Evolutionary conservation across 2,329 filamentous ascomycete genomes (phyloP).

Genomic region (Alternaria arbusti): DNA sequence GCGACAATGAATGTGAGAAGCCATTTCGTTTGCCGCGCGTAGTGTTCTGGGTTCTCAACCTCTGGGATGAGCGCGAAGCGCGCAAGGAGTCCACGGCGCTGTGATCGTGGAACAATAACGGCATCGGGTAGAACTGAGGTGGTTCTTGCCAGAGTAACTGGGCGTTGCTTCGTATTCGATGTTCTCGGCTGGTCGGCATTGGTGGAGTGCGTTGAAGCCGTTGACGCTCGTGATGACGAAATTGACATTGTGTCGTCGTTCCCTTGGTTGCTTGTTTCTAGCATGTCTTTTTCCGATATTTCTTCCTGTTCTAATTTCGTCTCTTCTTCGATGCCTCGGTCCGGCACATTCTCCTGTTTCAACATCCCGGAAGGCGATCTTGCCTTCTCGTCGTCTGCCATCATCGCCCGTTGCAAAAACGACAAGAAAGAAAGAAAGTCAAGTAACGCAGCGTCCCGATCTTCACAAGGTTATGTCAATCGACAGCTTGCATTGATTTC

Average conservation of each 20-base stretch:
- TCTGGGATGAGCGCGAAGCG: constrained; percentile 77
- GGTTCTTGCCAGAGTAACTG: constrained; percentile 32
- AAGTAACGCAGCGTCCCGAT: not conserved
- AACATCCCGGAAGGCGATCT: constrained; percentile 1
- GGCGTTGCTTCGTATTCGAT: constrained; percentile 10
- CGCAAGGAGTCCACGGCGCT: constrained; percentile 75
- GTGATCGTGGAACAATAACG: constrained; percentile 56
- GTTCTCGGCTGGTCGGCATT: constrained; percentile 3
- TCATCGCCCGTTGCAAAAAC: not conserved
- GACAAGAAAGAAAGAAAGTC: not conserved
- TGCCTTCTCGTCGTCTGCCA: not conserved
- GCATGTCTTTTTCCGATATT: constrained; percentile 11
- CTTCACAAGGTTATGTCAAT: not conserved
- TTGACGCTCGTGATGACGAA: constrained; percentile 32
- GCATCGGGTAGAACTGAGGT: constrained; percentile 49
- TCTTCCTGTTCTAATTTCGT: not conserved
- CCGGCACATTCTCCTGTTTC: not conserved
- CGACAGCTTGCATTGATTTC: not conserved
- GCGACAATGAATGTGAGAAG: constrained; percentile 79
- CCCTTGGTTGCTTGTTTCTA: not conserved
- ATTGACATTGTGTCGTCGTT: constrained; percentile 28
- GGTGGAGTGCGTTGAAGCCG: constrained; percentile 23
- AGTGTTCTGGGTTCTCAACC: constrained; percentile 76
- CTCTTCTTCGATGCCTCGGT: constrained; percentile 2
- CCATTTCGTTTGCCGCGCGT: constrained; percentile 80